phyloP scores from a whole-genome alignment of 2,329 filamentous ascomycete genomes.

The Paraphoma sp. region DNA sequence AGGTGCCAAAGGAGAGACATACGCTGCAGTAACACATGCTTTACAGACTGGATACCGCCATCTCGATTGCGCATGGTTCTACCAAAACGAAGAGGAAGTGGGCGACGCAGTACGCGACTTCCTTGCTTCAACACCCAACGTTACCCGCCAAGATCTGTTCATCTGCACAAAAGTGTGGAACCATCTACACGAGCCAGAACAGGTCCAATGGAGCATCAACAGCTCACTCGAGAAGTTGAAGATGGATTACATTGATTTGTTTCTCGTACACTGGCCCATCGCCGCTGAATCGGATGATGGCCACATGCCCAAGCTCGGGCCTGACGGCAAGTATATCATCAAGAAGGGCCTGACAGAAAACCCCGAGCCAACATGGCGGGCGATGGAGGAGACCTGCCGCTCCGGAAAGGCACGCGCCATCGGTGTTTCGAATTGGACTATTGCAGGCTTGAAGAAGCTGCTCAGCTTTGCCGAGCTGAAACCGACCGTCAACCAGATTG shows the following conservation, averaged over 20 bases:
- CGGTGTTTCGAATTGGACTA: conserved; percentile 76
- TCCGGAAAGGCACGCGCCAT: conserved; percentile 70
- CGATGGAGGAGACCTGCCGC: conserved; percentile 67
- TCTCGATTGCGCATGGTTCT: conserved; percentile 74
- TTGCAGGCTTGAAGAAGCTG: conserved; percentile 71
- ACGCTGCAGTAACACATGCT: conserved; percentile 65
- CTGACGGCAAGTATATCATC: conserved; percentile 65
- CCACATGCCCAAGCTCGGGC: conserved; percentile 63
- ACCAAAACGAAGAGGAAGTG: conserved; percentile 75
- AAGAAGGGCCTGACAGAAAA: conserved; percentile 72
- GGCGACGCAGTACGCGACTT: conserved; percentile 69
- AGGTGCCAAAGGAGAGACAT: conserved; percentile 63
- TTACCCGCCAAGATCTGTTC: conserved; percentile 68
- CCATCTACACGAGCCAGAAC: conserved; percentile 62
- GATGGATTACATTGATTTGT: conserved; percentile 70
- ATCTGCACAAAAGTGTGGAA: conserved; percentile 76
- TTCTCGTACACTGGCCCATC: conserved; percentile 70
- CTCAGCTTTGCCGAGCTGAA: conserved; percentile 68
- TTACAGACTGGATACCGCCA: conserved; percentile 67
- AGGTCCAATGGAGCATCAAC: conserved; percentile 65
- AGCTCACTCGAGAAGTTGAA: conserved; percentile 69
- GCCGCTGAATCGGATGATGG: conserved; percentile 59
- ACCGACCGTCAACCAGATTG: conserved; percentile 76
- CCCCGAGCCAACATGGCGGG: conserved; percentile 71
- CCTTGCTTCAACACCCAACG: conserved; percentile 59